phyloP scores from a whole-genome alignment of 2,329 filamentous ascomycete genomes.

The Fusarium liriodendri region DNA sequence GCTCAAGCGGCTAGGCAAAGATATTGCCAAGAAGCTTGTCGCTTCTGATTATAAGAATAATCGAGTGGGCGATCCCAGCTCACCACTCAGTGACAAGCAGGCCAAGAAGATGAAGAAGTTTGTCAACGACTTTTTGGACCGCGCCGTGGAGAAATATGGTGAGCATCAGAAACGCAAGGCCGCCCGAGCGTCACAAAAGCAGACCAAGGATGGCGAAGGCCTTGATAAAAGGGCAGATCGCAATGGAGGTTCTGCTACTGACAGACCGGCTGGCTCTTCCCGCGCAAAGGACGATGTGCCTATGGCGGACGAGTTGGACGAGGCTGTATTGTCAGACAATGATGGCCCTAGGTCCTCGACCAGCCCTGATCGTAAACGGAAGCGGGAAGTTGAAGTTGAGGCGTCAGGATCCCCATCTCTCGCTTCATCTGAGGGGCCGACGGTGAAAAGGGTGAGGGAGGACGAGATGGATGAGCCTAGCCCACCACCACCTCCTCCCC shows the following conservation, averaged over 20 bases:
- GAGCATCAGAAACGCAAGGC: constrained; percentile 75
- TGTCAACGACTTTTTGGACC: constrained; percentile 88
- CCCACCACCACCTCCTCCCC: constrained; percentile 62
- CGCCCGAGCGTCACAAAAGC: constrained; percentile 49
- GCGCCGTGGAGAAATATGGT: constrained; percentile 80
- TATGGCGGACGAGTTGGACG: constrained; percentile 48
- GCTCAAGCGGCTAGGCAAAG: constrained; percentile 70
- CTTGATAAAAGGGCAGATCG: constrained; percentile 10
- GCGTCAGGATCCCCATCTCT: constrained; percentile 54
- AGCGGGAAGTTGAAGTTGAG: constrained; percentile 59
- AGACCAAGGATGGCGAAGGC: constrained; percentile 26
- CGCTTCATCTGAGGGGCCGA: constrained; percentile 67
- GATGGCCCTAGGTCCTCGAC: constrained; percentile 58
- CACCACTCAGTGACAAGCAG: constrained; percentile 78
- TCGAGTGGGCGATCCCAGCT: constrained; percentile 83
- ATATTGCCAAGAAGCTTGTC: constrained; percentile 88
- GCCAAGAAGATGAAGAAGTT: constrained; percentile 85
- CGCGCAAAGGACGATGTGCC: constrained; percentile 20
- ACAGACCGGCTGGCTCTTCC: constrained; percentile 38
- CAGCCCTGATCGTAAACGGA: constrained; percentile 71
- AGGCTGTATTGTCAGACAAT: constrained; percentile 55
- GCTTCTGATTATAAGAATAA: constrained; percentile 91
- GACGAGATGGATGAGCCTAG: constrained; percentile 53
- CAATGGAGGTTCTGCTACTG: constrained; percentile 14
- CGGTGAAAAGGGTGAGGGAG: constrained; percentile 64